These are phyloP conservation scores for Leishmania tarentolae DNA, from an alignment of 208 protist species.

Conservation along the genomic window DNA sequence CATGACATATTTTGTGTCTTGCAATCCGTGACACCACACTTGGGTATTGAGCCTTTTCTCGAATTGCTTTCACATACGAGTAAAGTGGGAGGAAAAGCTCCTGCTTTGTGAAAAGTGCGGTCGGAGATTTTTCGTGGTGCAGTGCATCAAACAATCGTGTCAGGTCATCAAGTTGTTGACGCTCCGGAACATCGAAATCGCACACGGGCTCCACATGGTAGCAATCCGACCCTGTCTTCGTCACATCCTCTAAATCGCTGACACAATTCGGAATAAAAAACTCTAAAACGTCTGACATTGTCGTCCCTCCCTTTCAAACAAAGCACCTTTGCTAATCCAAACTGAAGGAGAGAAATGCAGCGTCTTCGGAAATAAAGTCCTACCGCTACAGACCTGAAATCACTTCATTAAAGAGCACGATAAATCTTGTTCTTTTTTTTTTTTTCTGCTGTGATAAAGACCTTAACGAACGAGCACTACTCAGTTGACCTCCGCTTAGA, in stretches of 20 bases:
- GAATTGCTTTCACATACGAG: slow-evolving; percentile 76
- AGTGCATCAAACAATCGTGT: slow-evolving; percentile 78
- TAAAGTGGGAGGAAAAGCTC: slow-evolving; percentile 76
- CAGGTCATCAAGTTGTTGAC: slow-evolving; percentile 84
- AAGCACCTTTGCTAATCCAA: neutral
- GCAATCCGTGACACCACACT: slow-evolving; percentile 52
- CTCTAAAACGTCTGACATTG: slow-evolving; percentile 58
- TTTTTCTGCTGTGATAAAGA: neutral
- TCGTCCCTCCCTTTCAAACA: neutral
- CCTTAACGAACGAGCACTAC: neutral
- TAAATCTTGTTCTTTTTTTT: neutral
- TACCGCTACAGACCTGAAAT: neutral
- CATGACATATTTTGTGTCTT: slow-evolving; percentile 90
- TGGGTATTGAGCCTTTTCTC: slow-evolving; percentile 25
- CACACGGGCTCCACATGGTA: slow-evolving; percentile 56
- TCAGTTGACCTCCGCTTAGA: neutral
- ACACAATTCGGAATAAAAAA: slow-evolving; percentile 75
- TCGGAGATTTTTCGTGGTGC: slow-evolving; percentile 83
- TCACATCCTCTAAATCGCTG: slow-evolving; percentile 64
- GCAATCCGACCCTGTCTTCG: slow-evolving; percentile 38
- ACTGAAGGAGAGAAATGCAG: neutral
- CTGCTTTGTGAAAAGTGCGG: slow-evolving; percentile 70
- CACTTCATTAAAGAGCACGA: neutral
- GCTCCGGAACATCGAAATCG: slow-evolving; percentile 74
- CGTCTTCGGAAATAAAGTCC: neutral